Evolutionary conservation across 352 stramenopile species (phyloP), one percentile per base, ranked within the genome.

Genomic region (Halophytophthora batemanensis): DNA sequence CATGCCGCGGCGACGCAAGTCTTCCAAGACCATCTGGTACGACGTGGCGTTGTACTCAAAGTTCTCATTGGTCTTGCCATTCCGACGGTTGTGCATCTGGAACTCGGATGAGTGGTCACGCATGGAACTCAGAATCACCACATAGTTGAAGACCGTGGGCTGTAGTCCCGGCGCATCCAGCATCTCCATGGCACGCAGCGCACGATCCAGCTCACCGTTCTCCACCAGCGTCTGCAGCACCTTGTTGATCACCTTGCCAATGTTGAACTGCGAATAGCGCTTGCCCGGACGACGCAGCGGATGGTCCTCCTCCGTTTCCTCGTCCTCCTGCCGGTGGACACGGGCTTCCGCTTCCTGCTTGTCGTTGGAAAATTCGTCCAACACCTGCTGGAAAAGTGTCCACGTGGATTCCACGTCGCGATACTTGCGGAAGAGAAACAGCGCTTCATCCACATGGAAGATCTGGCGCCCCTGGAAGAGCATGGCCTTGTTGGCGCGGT

Each of bases 401-500:
- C 64, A 10, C 10, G 67, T 58, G 8, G 72, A 61, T 31, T 68
- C 72, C 31, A 57, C 37, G 34, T 88, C 77, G 28, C 64, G 51
- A 44, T 76, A 81, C 40, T 75, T 67, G 52, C 62, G 67, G 57
- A 86, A 84, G 21, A 82, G 53, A 29, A 44, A 55, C 28, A 84
- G 25, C 3, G 72, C 50, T 22, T 81, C 66, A 17, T 77, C 47
- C 7, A 77, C 61, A 21, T 69, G 70, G 51, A 74, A 75, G 53
- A 86, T 77, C 44, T 61, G 63, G 51, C 66, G 53, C 18, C 64
- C 67, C 34, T 85, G 74, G 25, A 62, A 66, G 17, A 82, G 61
- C 72, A 86, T 68, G 19, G 65, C 66, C 51, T 86, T 86, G 33
- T 46, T 73, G 8, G 74, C 72, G 39, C 50, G 61, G 54, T 86